A percentile compares a stretch with the other conserved stretches of the same genome.
These are phyloP conservation scores for Scedosporium apiospermum DNA, from an alignment of 2,329 filamentous ascomycete genomes.

Conservation along the genomic window DNA sequence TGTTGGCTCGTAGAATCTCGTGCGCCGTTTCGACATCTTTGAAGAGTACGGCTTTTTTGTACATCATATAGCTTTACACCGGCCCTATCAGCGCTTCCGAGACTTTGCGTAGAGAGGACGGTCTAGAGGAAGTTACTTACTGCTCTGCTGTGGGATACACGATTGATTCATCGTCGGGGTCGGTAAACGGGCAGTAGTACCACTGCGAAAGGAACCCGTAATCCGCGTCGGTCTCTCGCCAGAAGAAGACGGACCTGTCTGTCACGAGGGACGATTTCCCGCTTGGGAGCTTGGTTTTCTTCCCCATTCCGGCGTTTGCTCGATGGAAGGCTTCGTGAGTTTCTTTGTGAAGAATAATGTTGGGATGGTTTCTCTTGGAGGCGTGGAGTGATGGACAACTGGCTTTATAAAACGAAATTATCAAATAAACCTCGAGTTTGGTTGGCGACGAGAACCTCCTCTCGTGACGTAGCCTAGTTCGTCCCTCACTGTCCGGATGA, in stretches of 20 bases:
- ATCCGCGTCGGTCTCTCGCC: conserved; percentile 32
- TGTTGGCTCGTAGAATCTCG: conserved; percentile 35
- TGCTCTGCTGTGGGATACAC: conserved; percentile 43
- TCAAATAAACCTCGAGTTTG: too few species aligned
- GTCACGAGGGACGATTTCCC: neutral
- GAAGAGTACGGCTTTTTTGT: conserved; percentile 42
- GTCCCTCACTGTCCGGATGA: too few species aligned
- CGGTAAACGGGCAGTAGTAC: conserved; percentile 41
- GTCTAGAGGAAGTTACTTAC: conserved; percentile 17
- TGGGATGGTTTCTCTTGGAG: too few species aligned
- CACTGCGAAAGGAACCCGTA: conserved; percentile 55
- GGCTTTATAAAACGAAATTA: too few species aligned
- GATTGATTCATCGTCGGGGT: conserved; percentile 22
- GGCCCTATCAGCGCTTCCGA: neutral
- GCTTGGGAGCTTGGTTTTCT: neutral
- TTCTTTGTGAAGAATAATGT: too few species aligned
- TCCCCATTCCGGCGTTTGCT: neutral
- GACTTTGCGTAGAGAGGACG: neutral
- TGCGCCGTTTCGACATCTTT: conserved; percentile 30
- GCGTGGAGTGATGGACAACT: too few species aligned
- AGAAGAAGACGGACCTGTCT: conserved; percentile 32
- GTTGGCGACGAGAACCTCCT: too few species aligned
- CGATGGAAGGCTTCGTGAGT: neutral
- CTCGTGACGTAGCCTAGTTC: too few species aligned
- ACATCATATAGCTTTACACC: conserved; percentile 42